Conservation (phyloP, 2,329 filamentous ascomycete genomes). For the Zymoseptoria passerinii region DNA sequence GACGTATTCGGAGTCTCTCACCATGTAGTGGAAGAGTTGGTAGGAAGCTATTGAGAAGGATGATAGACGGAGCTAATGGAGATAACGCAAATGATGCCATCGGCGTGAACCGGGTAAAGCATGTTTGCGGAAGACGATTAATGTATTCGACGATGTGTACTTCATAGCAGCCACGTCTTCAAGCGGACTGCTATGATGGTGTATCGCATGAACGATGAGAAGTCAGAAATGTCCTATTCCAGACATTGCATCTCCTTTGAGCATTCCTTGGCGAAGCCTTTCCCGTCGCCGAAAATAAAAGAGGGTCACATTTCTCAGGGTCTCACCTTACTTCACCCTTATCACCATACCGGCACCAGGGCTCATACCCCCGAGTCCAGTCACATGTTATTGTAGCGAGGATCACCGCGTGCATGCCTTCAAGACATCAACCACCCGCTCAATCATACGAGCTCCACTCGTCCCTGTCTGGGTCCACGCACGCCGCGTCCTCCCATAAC, state of each 20-base stretch:
- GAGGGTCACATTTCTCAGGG: background rate
- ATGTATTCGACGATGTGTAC: no score
- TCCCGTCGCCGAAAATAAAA: background rate
- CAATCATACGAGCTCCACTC: conserved; percentile 7
- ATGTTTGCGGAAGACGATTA: background rate
- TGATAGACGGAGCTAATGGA: background rate
- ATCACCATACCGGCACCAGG: background rate
- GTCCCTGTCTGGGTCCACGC: conserved; percentile 15
- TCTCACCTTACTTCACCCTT: background rate
- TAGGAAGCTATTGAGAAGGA: background rate
- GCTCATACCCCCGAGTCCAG: background rate
- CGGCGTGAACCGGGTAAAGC: background rate
- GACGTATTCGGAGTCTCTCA: no score
- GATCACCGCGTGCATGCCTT: conserved; percentile 24
- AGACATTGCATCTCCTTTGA: background rate
- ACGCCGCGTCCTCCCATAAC: conserved; percentile 16
- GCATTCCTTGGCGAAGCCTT: background rate
- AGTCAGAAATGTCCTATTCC: background rate
- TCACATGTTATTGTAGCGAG: background rate
- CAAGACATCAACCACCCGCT: conserved; percentile 6
- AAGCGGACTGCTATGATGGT: background rate
- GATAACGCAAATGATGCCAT: background rate
- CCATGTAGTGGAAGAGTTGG: no score
- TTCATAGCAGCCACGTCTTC: background rate
- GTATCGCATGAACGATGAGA: background rate